phyloP scores from a whole-genome alignment of 441 rosid genomes.

The Biscutella auriculata region DNA sequence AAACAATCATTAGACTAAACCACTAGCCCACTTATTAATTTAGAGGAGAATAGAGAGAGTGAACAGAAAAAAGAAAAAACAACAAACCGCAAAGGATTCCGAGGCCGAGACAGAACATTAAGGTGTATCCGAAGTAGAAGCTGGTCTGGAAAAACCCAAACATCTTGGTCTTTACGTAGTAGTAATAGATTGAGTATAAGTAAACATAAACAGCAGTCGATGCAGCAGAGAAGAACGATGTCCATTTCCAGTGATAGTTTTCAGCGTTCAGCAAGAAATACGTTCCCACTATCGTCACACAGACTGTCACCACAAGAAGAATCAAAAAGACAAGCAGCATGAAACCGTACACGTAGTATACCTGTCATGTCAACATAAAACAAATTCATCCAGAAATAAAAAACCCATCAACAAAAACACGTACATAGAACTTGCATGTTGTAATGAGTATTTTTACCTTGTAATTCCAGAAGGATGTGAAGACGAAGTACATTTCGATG shows the following conservation, averaged over 20 bases:
- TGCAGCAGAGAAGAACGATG: constrained; percentile 90
- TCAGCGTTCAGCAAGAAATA: constrained; percentile 90
- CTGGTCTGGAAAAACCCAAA: constrained; percentile 95
- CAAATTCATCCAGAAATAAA: no score
- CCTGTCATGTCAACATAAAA: no score
- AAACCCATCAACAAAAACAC: no score
- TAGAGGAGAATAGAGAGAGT: no score
- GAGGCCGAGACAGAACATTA: constrained; percentile 94
- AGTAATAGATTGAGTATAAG: constrained; percentile 83
- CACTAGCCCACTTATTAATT: no score
- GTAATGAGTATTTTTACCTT: constrained; percentile 35
- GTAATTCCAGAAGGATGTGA: constrained; percentile 98
- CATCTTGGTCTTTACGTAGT: constrained; percentile 88
- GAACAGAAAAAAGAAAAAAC: no score
- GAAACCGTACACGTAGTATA: constrained; percentile 88
- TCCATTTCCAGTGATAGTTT: constrained; percentile 98
- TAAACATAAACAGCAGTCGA: constrained; percentile 91
- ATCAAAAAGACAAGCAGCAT: constrained; percentile 87
- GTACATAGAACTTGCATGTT: no score
- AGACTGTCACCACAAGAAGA: constrained; percentile 76
- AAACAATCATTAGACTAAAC: no score
- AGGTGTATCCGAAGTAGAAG: constrained; percentile 91
- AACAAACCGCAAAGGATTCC: no score
- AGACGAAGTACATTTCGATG: constrained; percentile 95
- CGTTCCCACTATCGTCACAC: constrained; percentile 91